Base-by-base conservation (phyloP, 495 filamentous ascomycete species). In the Tirmania nivea region DNA sequence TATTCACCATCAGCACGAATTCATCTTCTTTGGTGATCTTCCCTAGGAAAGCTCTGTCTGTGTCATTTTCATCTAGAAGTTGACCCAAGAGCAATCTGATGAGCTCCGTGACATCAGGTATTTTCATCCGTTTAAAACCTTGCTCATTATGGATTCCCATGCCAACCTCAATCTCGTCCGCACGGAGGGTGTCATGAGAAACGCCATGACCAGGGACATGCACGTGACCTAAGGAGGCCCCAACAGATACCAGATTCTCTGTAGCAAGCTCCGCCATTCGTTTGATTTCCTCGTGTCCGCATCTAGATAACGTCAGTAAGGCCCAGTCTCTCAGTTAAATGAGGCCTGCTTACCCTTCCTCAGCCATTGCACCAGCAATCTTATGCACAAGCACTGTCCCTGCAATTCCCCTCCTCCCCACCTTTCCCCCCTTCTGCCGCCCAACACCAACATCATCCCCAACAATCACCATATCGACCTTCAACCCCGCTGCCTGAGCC, bases 131-230 rank as follows among this genome's bases (percentile, higher is more conserved):
- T 60, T 80, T 83, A 12, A 78, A 88, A 1, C 90, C 90, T 0
- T 84, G 77, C 68, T 97, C 90, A 63, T 97, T 97, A 67, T 97
- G 90, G 65, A 96, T 95, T 10, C 90, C 90, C 90, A 96, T 97
- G 8, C 90, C 90, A 59, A 97, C 73, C 70, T 97, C 90, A 19
- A 93, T 79, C 69, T 96, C 82, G 10, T 61, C 65, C n/a, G 74
- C 68, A 7, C 37, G 50, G 7, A 55, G 50, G 2, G 48, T 34
- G 11, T 50, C 48, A 50, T 19, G 11, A 10, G 55, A 56, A 10
- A 66, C 57, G 2, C 66, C 73, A 60, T 86, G 74, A 11, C 90
- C 90, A 0, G 90, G 90, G 0, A 97, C 83, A 64, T 97, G 90
- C 34, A 96, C 90, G 65, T 93, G 88, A 50, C 80, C 79, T 50